Percentiles rank a stretch among this genome's conserved stretches.
Evolutionary conservation across 2,329 filamentous ascomycete species (phyloP).

Genomic region (Aspergillus unguis): DNA sequence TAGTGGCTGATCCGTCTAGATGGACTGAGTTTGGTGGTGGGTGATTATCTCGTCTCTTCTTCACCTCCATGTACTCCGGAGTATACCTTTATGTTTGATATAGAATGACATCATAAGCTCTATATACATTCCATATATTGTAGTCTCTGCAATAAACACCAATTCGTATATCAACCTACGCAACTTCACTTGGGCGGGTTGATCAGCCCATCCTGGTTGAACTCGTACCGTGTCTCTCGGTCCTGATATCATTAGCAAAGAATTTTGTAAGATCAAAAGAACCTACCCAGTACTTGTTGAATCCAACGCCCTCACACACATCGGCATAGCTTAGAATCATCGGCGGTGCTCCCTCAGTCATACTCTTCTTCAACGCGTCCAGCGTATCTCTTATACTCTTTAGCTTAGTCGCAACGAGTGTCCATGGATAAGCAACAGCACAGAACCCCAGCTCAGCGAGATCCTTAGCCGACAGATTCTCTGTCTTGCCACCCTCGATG

Average conservation of each 20-base stretch:
- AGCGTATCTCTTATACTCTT: slow-evolving; percentile 37
- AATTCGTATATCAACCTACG: not conserved
- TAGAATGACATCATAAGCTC: not conserved
- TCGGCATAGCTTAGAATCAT: slow-evolving; percentile 46
- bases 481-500: slow-evolving; percentile 43
- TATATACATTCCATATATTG: not conserved
- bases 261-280: not conserved
- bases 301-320: slow-evolving; percentile 47
- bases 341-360: slow-evolving; percentile 44
- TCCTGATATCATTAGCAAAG: slow-evolving; percentile 12
- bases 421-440: slow-evolving; percentile 46
- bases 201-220: slow-evolving; percentile 13
- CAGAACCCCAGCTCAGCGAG: slow-evolving; percentile 40
- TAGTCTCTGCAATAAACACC: not conserved
- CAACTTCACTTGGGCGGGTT: not conserved
- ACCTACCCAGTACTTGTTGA: slow-evolving; percentile 41
- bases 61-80: too few species aligned
- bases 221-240: slow-evolving; percentile 22
- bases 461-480: slow-evolving; percentile 40
- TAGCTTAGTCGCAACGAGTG: slow-evolving; percentile 44
- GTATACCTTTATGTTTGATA: not conserved
- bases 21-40: slow-evolving; percentile 2
- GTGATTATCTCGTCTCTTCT: too few species aligned
- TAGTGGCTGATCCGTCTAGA: not conserved
- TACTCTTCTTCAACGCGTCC: slow-evolving; percentile 40